Evolutionary conservation across 257 asterid species (phyloP), one percentile per base, ranked within the genome.

Genomic region (Plantago major): DNA sequence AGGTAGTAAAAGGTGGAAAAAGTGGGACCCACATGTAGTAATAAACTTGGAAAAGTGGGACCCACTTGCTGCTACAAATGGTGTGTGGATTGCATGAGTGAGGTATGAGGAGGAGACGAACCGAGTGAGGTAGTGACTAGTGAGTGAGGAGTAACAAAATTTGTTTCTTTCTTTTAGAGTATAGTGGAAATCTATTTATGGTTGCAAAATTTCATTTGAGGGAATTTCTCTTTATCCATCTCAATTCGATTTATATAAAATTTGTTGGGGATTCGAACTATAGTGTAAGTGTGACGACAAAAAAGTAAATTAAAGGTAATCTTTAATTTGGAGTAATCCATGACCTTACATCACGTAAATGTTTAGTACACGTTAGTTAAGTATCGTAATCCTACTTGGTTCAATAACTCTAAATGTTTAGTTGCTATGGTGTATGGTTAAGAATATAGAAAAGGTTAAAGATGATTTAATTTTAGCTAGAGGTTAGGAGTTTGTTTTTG

Each of bases 1-100:
- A 51, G 71, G 61, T 50, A 22, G 42, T 45, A 63, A 64, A 30
- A 16, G 3, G 15, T 11, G 69, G 49, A 46, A 37, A 38, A 68
- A 47, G 18, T 47, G n/a, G 8, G 18, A 47, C n/a, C 7, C 19
- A 6, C 5, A 19, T 47, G 52, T 12, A 47, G 18, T 13, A 47
- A n/a, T 13, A 60, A 54, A 13, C 64, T 54, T 58, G 63, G 19
- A 58, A 64, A 63, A 42, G 16, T 26, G 19, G 17, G 12, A 5
- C 49, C 6, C 11, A 43, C 12, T n/a, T 33, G 18, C 51, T 33
- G 18, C 51, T 30, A 33, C 68, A 73, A 17, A 9, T 28, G 62
- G 68, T 58, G 40, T 67, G 69, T 60, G 78, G 16, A 16, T 9
- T 7, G 28, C 10, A 12, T 49, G 26, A 7, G 50, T 7, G 6